A percentile compares a stretch with the other conserved stretches of the same genome.
phyloP scores from a whole-genome alignment of 805 yeast genomes.

The Saturnispora quitensis region DNA sequence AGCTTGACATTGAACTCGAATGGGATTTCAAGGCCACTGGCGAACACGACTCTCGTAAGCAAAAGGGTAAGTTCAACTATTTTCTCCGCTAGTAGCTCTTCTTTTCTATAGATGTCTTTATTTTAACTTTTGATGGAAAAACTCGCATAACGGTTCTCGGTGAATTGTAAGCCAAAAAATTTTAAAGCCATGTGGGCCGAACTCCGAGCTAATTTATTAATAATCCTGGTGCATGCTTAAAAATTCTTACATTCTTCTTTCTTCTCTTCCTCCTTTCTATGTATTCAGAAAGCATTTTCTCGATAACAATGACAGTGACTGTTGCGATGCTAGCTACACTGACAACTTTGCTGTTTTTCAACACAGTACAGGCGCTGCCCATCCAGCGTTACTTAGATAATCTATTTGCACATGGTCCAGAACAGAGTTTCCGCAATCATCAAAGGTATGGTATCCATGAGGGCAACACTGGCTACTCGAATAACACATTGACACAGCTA shows the following conservation, averaged over 20 bases:
- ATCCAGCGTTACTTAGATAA: not conserved
- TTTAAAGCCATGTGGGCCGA: not conserved
- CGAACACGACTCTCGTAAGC: conserved; percentile 35
- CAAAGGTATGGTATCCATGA: not conserved
- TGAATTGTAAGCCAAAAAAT: not conserved
- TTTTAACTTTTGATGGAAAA: not conserved
- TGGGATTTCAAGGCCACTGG: conserved; percentile 43
- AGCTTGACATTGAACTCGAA: conserved; percentile 69
- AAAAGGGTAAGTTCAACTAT: conserved; percentile 53
- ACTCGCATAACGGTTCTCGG: not conserved
- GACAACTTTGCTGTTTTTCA: conserved; percentile 1
- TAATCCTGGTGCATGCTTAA: not conserved
- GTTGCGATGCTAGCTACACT: conserved; percentile 5
- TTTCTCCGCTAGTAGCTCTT: conserved; percentile 49
- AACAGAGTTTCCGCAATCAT: not conserved
- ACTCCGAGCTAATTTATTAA: not conserved
- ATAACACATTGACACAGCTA: not conserved
- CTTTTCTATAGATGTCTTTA: not conserved
- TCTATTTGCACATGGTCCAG: not conserved
- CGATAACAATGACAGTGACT: conserved; percentile 1
- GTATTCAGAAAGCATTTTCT: not conserved
- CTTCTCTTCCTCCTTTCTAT: not conserved
- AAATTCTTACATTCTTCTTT: not conserved
- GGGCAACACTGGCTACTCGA: not conserved
- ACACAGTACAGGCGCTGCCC: conserved; percentile 6